Base-by-base conservation (phyloP, 768 basidiomycete species). In the Multifurca ochricompacta region DNA sequence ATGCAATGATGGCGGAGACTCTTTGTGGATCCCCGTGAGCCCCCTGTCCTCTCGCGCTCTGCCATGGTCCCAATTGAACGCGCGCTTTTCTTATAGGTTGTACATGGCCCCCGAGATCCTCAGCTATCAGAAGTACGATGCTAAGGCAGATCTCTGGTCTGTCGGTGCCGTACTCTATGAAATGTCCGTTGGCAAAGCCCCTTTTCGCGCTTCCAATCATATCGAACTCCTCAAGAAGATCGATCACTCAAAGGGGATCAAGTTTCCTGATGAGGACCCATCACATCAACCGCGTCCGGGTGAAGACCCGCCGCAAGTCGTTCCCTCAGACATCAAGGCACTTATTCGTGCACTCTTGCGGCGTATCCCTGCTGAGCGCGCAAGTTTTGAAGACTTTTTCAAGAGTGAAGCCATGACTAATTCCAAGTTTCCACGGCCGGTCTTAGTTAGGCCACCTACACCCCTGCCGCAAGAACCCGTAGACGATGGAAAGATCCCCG, bases 61-160 rank as follows among this genome's bases (percentile, higher is more conserved):
- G 8, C 2, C 19, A 10, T 14, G 5, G 16, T 23, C 6, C 7
- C 25, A 21, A 28, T 31, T 27, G 3, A 55, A 25, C 27, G 25
- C 43, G 6, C 18, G 14, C n/a, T 6, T 40, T 30, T 14, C 51
- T 43, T 13, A 6, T 52, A 93, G 91, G 44, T 71, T 99, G 28
- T 99, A 99, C 71, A 99, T 98, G 96, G 96, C 96, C 0, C 96
- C 96, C 0, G 96, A 99, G 70, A 98, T 99, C 63, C 73, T 99
- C 10, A 82, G 90, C 14, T 96, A 96, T 67, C 87, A 98, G 71
- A 94, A 94, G 67, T 98, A 99, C 69, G 93, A 96, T 67, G 94
- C 94, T 18, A 95, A 92, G 67, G 96, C 91, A 10, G 96, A 99
- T 67, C 76, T 99, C 1, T 99, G 96, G 96, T 94, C 91, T 28